These are phyloP conservation scores for Phanerochaete carnosa DNA, from an alignment of 768 basidiomycete species.

Conservation along the genomic window DNA sequence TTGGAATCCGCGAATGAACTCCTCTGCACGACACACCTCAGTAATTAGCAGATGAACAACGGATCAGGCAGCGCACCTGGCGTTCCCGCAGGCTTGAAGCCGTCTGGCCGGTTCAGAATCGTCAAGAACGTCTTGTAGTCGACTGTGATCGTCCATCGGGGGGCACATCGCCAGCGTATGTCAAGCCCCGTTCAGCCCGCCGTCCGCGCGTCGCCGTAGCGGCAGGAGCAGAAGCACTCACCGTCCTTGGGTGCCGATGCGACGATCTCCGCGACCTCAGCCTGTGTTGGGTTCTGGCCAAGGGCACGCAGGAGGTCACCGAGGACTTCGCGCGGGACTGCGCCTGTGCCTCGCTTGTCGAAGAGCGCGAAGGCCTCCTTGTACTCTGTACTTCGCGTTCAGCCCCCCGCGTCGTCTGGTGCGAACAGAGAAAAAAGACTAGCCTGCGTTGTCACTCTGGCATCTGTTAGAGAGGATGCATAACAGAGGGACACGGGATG, in stretches of 20 bases:
- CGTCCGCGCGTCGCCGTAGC: not conserved
- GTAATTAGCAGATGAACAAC: not conserved
- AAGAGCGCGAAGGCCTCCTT: constrained; percentile 97
- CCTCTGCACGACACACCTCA: constrained; percentile 54
- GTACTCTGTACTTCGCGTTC: constrained; percentile 59
- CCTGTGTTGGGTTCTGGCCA: constrained; percentile 99
- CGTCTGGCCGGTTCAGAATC: constrained; percentile 92
- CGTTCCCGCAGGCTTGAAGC: constrained; percentile 96
- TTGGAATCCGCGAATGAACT: constrained; percentile 99
- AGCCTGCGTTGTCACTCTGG: constrained; percentile 54
- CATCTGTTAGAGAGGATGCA: not conserved
- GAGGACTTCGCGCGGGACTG: constrained; percentile 82
- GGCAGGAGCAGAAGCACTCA: constrained; percentile 31
- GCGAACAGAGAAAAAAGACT: constrained; percentile 2
- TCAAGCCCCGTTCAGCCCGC: not conserved
- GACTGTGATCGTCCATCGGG: constrained; percentile 43
- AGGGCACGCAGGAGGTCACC: constrained; percentile 92
- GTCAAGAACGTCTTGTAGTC: constrained; percentile 90
- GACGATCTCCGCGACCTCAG: constrained; percentile 88
- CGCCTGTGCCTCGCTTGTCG: constrained; percentile 93
- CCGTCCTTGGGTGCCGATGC: constrained; percentile 72
- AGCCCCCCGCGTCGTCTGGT: not conserved
- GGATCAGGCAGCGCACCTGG: constrained; percentile 54
- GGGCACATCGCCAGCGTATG: not conserved
- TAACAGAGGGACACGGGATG: not conserved